These are phyloP conservation scores for Coemansia sp. DNA, from an alignment of 192 early-diverging fungal genomes.

Conservation along the genomic window DNA sequence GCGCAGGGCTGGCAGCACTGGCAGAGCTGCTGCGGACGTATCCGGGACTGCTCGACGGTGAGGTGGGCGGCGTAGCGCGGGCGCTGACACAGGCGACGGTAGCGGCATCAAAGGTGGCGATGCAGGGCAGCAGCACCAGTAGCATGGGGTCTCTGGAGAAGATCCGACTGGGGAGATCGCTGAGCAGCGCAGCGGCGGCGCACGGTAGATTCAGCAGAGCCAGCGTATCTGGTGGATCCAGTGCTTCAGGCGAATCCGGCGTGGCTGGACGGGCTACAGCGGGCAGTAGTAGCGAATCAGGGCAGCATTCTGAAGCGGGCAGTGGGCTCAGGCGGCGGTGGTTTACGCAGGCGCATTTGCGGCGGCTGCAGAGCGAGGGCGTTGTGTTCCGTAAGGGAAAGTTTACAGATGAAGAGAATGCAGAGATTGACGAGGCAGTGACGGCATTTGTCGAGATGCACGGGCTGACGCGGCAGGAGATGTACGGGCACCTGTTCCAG, in stretches of 20 bases:
- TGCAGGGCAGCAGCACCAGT: slow-evolving; percentile 6
- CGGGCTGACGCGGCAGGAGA: slow-evolving; percentile 23
- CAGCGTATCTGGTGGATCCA: no score
- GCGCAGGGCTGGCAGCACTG: slow-evolving; percentile 13
- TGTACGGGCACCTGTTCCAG: slow-evolving; percentile 45
- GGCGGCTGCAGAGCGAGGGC: slow-evolving; percentile 38
- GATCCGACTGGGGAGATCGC: slow-evolving; percentile 26
- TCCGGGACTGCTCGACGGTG: slow-evolving; percentile 35
- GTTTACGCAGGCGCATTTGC: slow-evolving; percentile 41
- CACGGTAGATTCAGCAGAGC: no score
- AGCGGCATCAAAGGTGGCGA: slow-evolving; percentile 24
- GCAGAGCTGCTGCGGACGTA: slow-evolving; percentile 41
- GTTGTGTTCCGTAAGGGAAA: slow-evolving; percentile 52
- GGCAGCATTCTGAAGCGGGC: not conserved
- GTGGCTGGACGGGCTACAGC: not conserved
- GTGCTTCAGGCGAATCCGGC: not conserved
- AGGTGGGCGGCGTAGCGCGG: slow-evolving; percentile 41
- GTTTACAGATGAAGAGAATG: slow-evolving; percentile 44
- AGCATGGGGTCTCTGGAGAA: slow-evolving; percentile 25
- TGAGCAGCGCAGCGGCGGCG: not conserved
- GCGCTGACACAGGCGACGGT: slow-evolving; percentile 43
- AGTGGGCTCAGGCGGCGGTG: slow-evolving; percentile 23
- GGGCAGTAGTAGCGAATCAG: no score
- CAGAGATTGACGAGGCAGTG: slow-evolving; percentile 30
- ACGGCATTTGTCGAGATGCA: slow-evolving; percentile 23